Conservation (phyloP, 352 stramenopile genomes). For the Thalassiosira pacifica region DNA sequence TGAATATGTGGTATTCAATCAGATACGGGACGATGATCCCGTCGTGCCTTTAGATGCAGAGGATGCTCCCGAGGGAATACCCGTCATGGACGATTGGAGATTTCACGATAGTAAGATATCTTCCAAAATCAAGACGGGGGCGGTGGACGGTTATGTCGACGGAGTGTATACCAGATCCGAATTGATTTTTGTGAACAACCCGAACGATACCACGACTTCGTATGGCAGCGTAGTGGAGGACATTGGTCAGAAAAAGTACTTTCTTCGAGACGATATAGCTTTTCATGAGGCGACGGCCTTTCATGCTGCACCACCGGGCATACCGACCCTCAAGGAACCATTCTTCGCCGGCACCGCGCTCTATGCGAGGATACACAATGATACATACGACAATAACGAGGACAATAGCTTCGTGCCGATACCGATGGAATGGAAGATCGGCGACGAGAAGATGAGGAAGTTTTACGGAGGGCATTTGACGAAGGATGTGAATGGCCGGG, state of each 20-base stretch:
- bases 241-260: background rate
- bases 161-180: background rate
- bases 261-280: slow-evolving; percentile 15
- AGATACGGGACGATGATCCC: slow-evolving; percentile 18
- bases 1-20: slow-evolving; percentile 70
- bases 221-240: slow-evolving; percentile 21
- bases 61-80: slow-evolving; percentile 14
- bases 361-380: slow-evolving; percentile 18
- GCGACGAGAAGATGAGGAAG: background rate
- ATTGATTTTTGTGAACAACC: background rate
- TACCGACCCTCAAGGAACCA: slow-evolving; percentile 15
- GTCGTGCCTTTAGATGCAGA: background rate
- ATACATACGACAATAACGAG: slow-evolving; percentile 1
- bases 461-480: slow-evolving; percentile 21
- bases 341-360: background rate
- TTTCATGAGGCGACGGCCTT: slow-evolving; percentile 9
- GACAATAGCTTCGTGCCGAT: slow-evolving; percentile 1
- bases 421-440: slow-evolving; percentile 3
- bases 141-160: background rate
- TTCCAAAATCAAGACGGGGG: background rate
- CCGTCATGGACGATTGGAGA: slow-evolving; percentile 16
- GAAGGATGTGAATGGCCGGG: background rate
- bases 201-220: background rate
- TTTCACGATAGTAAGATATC: background rate
- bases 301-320: background rate